These are phyloP conservation scores for Aspergillus conjunctus DNA, from an alignment of 495 filamentous ascomycete genomes.

Conservation along the genomic window DNA sequence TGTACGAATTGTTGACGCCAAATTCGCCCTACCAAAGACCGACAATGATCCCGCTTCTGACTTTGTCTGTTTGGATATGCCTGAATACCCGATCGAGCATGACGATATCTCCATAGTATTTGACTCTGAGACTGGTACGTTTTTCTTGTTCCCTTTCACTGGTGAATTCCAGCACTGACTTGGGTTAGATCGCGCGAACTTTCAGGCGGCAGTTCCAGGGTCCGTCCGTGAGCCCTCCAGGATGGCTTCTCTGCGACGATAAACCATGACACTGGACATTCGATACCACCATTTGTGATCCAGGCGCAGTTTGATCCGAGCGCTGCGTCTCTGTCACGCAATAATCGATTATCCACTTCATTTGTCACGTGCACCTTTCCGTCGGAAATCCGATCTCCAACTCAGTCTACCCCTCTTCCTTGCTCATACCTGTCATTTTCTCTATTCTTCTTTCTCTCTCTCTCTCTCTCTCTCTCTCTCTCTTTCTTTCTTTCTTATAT, in stretches of 20 bases:
- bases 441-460: not conserved
- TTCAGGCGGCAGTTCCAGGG: constrained; percentile 49
- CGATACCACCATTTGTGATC: not conserved
- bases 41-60: constrained; percentile 59
- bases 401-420: not conserved
- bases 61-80: constrained; percentile 81
- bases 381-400: not conserved
- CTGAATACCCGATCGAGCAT: constrained; percentile 85
- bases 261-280: constrained; percentile 9
- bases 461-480: constrained; percentile 10
- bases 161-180: constrained; percentile 3
- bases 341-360: not conserved
- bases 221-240: constrained; percentile 50
- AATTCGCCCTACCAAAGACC: constrained; percentile 77
- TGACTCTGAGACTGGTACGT: constrained; percentile 75
- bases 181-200: constrained; percentile 46
- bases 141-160: not conserved
- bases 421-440: not conserved
- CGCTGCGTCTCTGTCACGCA: not conserved
- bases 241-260: constrained; percentile 54
- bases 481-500: constrained; percentile 14
- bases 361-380: constrained; percentile 4
- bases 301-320: not conserved
- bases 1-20: constrained; percentile 80
- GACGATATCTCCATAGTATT: constrained; percentile 87